Evolutionary conservation across 1,284 basidiomycete species (phyloP).

Genomic region (Cystobasidiaceae sp.): DNA sequence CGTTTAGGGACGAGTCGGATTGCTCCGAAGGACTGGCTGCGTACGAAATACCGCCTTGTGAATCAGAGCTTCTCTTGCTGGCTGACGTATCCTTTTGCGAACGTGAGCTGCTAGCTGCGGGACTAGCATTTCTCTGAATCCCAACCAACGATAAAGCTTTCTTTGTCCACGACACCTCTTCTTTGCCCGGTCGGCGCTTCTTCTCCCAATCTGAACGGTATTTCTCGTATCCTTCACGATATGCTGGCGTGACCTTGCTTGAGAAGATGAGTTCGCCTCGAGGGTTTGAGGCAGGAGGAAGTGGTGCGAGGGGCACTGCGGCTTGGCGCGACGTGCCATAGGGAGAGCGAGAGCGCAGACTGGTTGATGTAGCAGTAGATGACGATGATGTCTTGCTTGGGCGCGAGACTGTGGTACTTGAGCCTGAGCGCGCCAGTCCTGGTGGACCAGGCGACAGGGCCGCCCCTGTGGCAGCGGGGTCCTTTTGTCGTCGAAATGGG

Average conservation of each 20-base stretch:
- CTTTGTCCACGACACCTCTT: not conserved
- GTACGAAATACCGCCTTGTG: not conserved
- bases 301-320: slow-evolving; percentile 61
- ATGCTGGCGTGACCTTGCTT: slow-evolving; percentile 71
- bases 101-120: too few species aligned
- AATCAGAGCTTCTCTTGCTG: not conserved
- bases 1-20: too few species aligned
- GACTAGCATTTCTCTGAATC: too few species aligned
- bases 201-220: slow-evolving; percentile 88
- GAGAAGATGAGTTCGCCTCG: slow-evolving; percentile 96
- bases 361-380: slow-evolving; percentile 15
- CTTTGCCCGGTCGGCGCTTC: slow-evolving; percentile 23
- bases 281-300: slow-evolving; percentile 82
- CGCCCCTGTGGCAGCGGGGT: slow-evolving; percentile 6
- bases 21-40: too few species aligned
- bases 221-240: slow-evolving; percentile 86
- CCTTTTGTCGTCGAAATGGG: not conserved
- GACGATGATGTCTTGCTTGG: slow-evolving; percentile 9
- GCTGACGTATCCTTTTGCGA: not conserved
- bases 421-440: not conserved
- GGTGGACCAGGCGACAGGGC: not conserved
- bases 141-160: not conserved
- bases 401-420: not conserved
- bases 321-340: slow-evolving; percentile 43
- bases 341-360: slow-evolving; percentile 44